A percentile compares a stretch with the other conserved stretches of the same genome.
phyloP scores from a whole-genome alignment of 228 moss, liverwort and hornwort species.

The Sphagnum fallax region DNA sequence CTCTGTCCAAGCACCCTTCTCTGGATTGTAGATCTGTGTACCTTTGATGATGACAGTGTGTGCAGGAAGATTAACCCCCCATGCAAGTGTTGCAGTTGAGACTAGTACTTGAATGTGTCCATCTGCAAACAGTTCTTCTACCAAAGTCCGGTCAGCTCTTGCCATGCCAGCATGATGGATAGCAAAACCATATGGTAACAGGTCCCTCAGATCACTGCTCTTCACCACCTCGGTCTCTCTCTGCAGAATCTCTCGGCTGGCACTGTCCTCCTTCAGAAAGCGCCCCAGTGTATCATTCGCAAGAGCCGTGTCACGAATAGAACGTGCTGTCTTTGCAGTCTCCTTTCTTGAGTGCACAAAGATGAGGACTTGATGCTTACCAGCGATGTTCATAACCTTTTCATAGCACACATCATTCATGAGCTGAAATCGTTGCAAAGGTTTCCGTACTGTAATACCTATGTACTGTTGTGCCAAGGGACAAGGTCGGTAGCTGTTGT shows the following conservation, averaged over 20 bases:
- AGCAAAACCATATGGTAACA: constrained; percentile 90
- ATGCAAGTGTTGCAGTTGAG: constrained; percentile 90
- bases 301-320: constrained; percentile 74
- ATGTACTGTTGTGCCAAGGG: constrained; percentile 94
- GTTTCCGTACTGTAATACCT: constrained; percentile 87
- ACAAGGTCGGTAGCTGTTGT: constrained; percentile 90
- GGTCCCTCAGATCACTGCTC: constrained; percentile 75
- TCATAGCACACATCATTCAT: constrained; percentile 98
- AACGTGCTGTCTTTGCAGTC: constrained; percentile 91
- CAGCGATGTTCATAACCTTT: constrained; percentile 93
- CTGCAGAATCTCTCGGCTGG: constrained; percentile 87
- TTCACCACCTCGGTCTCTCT: constrained; percentile 85
- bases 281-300: constrained; percentile 86
- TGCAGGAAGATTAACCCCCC: constrained; percentile 96
- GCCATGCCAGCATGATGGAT: constrained; percentile 98
- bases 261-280: constrained; percentile 92
- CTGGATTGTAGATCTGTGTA: constrained; percentile 91
- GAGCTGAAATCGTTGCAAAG: constrained; percentile 89
- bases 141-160: constrained; percentile 76
- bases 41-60: constrained; percentile 96
- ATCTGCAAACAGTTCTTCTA: constrained; percentile 93
- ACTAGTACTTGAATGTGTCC: constrained; percentile 94
- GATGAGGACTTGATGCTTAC: constrained; percentile 82
- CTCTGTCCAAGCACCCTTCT: constrained; percentile 98
- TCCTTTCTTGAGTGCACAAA: constrained; percentile 97